phyloP scores from a whole-genome alignment of 257 asterid species.

The Nicotiana knightiana region DNA sequence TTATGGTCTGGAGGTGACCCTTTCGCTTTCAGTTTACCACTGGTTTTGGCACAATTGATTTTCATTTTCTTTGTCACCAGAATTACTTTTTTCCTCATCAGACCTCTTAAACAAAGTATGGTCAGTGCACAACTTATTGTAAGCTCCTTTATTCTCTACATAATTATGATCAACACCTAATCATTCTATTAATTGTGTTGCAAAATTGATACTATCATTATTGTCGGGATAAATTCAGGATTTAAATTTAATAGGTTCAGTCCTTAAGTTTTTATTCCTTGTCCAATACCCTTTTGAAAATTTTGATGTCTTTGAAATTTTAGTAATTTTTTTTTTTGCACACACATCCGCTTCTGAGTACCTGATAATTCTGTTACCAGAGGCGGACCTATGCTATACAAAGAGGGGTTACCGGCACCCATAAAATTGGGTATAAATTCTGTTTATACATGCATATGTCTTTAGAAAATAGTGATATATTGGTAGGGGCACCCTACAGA shows the following conservation, averaged over 20 bases:
- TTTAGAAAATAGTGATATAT: no score
- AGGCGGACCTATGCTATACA: no score
- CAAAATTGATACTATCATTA: background rate
- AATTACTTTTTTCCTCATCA: constrained; percentile 21
- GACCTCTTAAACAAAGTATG: constrained; percentile 47
- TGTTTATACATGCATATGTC: no score
- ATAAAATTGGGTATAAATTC: no score
- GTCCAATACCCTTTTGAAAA: background rate
- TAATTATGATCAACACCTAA: background rate
- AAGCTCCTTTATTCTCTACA: constrained; percentile 24
- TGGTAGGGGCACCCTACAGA: no score
- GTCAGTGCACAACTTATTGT: constrained; percentile 57
- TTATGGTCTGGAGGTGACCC: constrained; percentile 42
- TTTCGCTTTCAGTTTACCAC: constrained; percentile 30
- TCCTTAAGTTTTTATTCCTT: no score
- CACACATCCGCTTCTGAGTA: background rate
- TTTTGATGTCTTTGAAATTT: no score
- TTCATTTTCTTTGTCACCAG: constrained; percentile 22
- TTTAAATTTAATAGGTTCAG: background rate
- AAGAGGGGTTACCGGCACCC: no score
- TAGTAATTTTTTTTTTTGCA: no score
- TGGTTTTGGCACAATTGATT: constrained; percentile 30
- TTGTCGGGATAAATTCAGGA: background rate
- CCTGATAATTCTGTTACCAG: background rate
- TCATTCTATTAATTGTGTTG: background rate